These are phyloP conservation scores for Ballota nigra DNA, from an alignment of 257 asterid species.

Conservation along the genomic window DNA sequence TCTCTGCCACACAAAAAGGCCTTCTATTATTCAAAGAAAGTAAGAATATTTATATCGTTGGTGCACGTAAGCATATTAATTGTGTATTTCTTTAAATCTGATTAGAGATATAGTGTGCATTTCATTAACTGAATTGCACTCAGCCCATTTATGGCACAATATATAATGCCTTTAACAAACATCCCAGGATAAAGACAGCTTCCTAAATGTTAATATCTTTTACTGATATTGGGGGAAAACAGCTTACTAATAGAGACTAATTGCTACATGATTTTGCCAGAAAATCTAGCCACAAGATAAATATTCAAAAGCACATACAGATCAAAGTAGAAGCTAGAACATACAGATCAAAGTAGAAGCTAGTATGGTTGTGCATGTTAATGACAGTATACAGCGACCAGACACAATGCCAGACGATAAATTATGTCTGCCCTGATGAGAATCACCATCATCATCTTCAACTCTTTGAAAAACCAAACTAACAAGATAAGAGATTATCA, in stretches of 20 bases:
- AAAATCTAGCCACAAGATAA: background rate
- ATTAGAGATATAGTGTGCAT: background rate
- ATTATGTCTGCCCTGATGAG: background rate
- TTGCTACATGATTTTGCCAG: background rate
- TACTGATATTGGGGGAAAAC: background rate
- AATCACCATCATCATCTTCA: conserved; percentile 2
- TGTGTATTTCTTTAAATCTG: background rate
- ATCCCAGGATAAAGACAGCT: background rate
- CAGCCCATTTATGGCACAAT: background rate
- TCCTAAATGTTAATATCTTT: background rate
- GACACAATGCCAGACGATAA: background rate
- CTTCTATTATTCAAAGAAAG: background rate
- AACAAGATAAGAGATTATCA: background rate
- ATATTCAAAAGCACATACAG: background rate
- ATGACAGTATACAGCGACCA: conserved; percentile 9
- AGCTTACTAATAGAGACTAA: background rate
- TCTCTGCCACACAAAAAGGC: conserved; percentile 50
- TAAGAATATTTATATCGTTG: background rate
- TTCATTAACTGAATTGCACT: background rate
- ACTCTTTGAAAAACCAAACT: conserved; percentile 2
- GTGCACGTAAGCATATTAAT: background rate
- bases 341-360: background rate
- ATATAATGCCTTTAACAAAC: conserved; percentile 5
- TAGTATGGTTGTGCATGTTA: background rate
- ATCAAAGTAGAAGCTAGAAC: background rate